Conservation (phyloP, 2,329 filamentous ascomycete genomes). For the Xylaria sp. region DNA sequence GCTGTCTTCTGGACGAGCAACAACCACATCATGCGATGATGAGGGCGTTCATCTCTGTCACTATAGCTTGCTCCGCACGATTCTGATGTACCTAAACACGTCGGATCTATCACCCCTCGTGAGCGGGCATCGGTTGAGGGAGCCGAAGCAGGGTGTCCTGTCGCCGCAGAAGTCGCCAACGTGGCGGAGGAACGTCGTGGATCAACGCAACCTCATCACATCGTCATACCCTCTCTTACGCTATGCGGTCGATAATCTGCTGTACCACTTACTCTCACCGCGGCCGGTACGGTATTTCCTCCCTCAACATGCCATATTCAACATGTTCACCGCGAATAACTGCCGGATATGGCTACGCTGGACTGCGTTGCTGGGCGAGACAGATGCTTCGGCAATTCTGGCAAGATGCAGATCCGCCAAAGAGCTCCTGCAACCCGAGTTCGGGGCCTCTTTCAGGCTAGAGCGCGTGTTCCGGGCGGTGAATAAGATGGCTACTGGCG, state of each 20-base stretch:
- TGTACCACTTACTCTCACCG: conserved; percentile 36
- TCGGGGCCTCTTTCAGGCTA: conserved; percentile 33
- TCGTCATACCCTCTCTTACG: conserved; percentile 36
- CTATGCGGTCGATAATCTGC: conserved; percentile 35
- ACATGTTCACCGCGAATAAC: conserved; percentile 24
- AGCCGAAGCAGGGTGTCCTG: conserved; percentile 10
- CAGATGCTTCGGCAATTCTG: conserved; percentile 29
- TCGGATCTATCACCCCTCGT: conserved; percentile 34
- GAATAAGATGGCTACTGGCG: conserved; percentile 28
- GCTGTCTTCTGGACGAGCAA: conserved; percentile 17
- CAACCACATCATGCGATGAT: not conserved
- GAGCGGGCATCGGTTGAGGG: conserved; percentile 24
- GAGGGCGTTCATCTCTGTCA: conserved; percentile 32
- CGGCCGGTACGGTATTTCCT: conserved; percentile 33
- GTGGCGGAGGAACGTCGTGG: conserved; percentile 27
- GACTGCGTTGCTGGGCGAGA: conserved; percentile 36
- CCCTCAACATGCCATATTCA: conserved; percentile 34
- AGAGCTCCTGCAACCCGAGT: conserved; percentile 32
- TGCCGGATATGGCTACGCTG: conserved; percentile 37
- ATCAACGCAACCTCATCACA: conserved; percentile 33
- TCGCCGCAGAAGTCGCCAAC: conserved; percentile 16
- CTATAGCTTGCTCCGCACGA: conserved; percentile 34
- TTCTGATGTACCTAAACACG: conserved; percentile 36
- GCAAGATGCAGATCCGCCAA: conserved; percentile 27
- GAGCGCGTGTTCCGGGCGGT: conserved; percentile 34